Evolutionary conservation across 2,329 filamentous ascomycete species (phyloP).

Genomic region (Trichophaea hybrida): DNA sequence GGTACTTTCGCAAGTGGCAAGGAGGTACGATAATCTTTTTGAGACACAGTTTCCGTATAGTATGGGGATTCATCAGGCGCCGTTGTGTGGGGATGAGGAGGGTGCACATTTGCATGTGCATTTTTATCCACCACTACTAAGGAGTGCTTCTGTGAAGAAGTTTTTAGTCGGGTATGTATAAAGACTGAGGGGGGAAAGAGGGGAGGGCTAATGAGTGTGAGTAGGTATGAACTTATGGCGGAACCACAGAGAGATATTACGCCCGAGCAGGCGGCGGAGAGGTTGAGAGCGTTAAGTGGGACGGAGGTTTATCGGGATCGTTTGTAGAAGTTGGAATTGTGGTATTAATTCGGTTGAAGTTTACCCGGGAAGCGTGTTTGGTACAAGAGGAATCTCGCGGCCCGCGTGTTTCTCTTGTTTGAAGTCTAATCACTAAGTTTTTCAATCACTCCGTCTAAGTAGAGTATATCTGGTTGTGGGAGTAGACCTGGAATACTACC

Average conservation of each 20-base stretch:
- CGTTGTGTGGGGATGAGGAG: conserved; percentile 63
- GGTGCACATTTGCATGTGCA: conserved; percentile 96
- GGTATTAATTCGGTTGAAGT: no score
- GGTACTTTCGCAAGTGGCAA: conserved; percentile 71
- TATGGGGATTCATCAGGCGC: conserved; percentile 92
- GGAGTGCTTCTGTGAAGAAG: conserved; percentile 87
- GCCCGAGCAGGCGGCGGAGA: conserved; percentile 78
- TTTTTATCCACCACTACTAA: conserved; percentile 86
- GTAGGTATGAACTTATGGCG: conserved; percentile 74
- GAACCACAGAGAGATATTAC: conserved; percentile 98
- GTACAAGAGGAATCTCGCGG: no score
- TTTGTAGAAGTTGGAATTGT: neutral
- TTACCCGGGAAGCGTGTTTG: no score
- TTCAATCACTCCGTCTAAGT: no score
- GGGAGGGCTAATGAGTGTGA: conserved; percentile 12
- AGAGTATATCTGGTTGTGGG: no score
- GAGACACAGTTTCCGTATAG: conserved; percentile 95
- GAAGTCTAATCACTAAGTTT: no score
- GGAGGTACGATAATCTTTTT: conserved; percentile 91
- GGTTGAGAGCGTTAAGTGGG: conserved; percentile 53
- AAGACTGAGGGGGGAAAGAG: neutral
- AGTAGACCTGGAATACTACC: no score
- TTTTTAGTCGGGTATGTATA: conserved; percentile 63
- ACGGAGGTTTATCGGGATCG: conserved; percentile 61
- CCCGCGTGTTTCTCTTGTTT: no score